phyloP scores from a whole-genome alignment of 371 early-diverging fungal genomes.

The Actinomucor elegans region DNA sequence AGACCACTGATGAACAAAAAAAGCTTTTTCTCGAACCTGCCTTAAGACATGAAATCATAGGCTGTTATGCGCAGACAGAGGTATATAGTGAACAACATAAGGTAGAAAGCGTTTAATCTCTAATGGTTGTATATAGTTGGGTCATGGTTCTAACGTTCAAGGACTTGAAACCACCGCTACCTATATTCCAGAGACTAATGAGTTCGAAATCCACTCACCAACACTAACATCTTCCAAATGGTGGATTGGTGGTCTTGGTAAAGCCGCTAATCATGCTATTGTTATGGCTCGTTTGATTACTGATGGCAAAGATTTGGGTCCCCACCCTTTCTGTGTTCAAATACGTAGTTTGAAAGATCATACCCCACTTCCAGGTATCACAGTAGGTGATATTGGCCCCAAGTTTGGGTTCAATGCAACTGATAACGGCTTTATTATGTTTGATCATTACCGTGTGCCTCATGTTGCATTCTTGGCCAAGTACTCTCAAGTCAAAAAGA shows the following conservation, averaged over 20 bases:
- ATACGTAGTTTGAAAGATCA: slow-evolving; percentile 79
- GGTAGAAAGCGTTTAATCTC: background rate
- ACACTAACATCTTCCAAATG: slow-evolving; percentile 79
- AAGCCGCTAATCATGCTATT: slow-evolving; percentile 75
- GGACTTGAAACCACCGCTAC: slow-evolving; percentile 91
- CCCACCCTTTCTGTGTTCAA: slow-evolving; percentile 86
- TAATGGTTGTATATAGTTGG: slow-evolving; percentile 34
- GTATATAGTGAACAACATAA: slow-evolving; percentile 22
- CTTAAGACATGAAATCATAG: slow-evolving; percentile 72
- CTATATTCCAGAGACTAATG: slow-evolving; percentile 74
- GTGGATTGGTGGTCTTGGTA: slow-evolving; percentile 87
- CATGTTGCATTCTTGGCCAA: slow-evolving; percentile 78
- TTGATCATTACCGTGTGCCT: slow-evolving; percentile 78
- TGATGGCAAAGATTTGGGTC: slow-evolving; percentile 77
- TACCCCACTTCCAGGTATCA: slow-evolving; percentile 73
- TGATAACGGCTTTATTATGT: slow-evolving; percentile 85
- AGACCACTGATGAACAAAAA: slow-evolving; percentile 80
- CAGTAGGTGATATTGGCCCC: slow-evolving; percentile 88
- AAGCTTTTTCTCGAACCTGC: slow-evolving; percentile 74
- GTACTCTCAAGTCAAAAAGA: slow-evolving; percentile 67
- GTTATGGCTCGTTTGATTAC: slow-evolving; percentile 87
- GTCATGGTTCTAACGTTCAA: slow-evolving; percentile 82
- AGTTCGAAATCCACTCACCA: slow-evolving; percentile 86
- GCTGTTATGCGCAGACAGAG: slow-evolving; percentile 87
- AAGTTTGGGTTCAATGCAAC: slow-evolving; percentile 82